A percentile compares a stretch with the other conserved stretches of the same genome.
Evolutionary conservation across 331 rosid species (phyloP).

Genomic region (Pyrus hybrid): DNA sequence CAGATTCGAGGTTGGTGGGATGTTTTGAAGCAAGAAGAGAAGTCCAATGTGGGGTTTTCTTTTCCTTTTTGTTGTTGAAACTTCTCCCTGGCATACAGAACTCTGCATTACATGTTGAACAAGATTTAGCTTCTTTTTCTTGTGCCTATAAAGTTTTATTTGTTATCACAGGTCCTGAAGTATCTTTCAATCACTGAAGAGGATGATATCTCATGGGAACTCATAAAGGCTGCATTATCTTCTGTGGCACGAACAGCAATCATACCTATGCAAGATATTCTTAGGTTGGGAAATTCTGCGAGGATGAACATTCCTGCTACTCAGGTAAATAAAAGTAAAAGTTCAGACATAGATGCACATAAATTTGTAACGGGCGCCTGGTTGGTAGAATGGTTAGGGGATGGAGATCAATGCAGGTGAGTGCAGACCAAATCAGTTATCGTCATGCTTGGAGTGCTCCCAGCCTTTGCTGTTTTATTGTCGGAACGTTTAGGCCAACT

Average conservation of each 20-base stretch:
- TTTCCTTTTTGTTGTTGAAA: too few species aligned
- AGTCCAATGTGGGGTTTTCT: conserved; percentile 47
- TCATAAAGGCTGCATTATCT: conserved; percentile 44
- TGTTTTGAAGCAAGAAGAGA: conserved; percentile 62
- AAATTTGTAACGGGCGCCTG: background rate
- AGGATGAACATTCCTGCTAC: conserved; percentile 99
- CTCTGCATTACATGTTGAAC: background rate
- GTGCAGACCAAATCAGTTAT: background rate
- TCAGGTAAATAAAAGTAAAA: conserved; percentile 42
- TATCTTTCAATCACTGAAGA: conserved; percentile 53
- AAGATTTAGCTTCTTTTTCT: conserved; percentile 3
- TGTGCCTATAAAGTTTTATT: background rate
- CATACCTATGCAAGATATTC: conserved; percentile 88
- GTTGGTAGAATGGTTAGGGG: background rate
- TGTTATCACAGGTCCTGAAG: conserved; percentile 45
- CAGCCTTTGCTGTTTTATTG: background rate
- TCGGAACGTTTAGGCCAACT: background rate
- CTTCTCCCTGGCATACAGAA: conserved; percentile 1
- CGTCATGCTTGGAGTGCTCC: background rate
- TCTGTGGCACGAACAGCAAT: conserved; percentile 83
- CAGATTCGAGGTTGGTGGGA: conserved; percentile 95
- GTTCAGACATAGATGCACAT: background rate
- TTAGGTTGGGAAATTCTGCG: conserved; percentile 69
- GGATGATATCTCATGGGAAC: conserved; percentile 65
- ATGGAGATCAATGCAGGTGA: background rate